These are phyloP conservation scores for Taphrina betulina DNA, from an alignment of 1,139 yeast genomes.

Conservation along the genomic window DNA sequence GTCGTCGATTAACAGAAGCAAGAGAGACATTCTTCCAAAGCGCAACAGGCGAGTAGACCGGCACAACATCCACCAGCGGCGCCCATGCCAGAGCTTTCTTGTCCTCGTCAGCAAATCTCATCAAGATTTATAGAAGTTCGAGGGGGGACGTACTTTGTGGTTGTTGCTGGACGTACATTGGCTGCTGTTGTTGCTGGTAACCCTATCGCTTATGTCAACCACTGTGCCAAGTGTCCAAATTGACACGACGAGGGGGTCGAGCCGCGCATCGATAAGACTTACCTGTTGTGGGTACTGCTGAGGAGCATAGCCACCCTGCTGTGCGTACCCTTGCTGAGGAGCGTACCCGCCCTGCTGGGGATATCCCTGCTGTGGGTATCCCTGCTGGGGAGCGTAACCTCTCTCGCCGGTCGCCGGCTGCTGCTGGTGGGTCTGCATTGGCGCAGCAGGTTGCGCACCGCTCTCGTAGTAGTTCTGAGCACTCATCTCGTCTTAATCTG, in stretches of 20 bases:
- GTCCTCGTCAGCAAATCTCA: slow-evolving; percentile 6
- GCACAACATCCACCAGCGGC: slow-evolving; percentile 32
- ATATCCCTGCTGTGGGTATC: slow-evolving; percentile 21
- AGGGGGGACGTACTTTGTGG: slow-evolving; percentile 19
- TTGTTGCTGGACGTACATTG: slow-evolving; percentile 30
- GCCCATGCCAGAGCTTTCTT: slow-evolving; percentile 22
- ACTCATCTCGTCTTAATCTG: not conserved
- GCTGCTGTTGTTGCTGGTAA: slow-evolving; percentile 17
- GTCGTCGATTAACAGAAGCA: too few species aligned
- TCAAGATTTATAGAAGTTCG: not conserved
- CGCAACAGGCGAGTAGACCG: slow-evolving; percentile 4
- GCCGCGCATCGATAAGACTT: not conserved
- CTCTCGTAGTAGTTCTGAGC: slow-evolving; percentile 16
- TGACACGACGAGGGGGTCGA: not conserved
- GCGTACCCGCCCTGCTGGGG: slow-evolving; percentile 11
- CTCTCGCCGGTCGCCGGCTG: slow-evolving; percentile 4
- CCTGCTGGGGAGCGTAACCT: slow-evolving; percentile 27
- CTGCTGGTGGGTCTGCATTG: slow-evolving; percentile 9
- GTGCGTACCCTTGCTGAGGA: slow-evolving; percentile 14
- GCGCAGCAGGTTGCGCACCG: not conserved
- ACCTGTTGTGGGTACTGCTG: slow-evolving; percentile 20
- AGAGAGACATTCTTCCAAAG: not conserved
- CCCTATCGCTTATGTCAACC: not conserved
- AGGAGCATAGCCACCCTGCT: slow-evolving; percentile 11
- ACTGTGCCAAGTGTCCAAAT: not conserved